A percentile compares a stretch with the other conserved stretches of the same genome.
These are phyloP conservation scores for Alternaria solani DNA, from an alignment of 2,329 filamentous ascomycete genomes.

Conservation along the genomic window DNA sequence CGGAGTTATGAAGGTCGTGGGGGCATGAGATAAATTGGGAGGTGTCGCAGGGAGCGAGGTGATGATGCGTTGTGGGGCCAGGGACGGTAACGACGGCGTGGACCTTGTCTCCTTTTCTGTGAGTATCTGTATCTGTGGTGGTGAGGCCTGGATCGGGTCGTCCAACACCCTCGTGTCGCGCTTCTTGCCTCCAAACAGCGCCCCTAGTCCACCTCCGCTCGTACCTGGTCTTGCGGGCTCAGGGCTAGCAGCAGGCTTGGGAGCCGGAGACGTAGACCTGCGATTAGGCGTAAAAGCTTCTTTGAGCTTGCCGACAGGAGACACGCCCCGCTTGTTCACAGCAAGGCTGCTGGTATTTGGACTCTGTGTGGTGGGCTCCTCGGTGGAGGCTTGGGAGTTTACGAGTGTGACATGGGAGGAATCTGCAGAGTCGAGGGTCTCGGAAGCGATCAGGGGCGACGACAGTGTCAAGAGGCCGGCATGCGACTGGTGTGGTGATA, in stretches of 20 bases:
- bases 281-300: constrained; percentile 68
- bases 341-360: constrained; percentile 45
- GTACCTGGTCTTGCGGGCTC: constrained; percentile 55
- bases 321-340: constrained; percentile 66
- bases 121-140: constrained; percentile 44
- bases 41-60: constrained; percentile 54
- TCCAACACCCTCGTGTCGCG: constrained; percentile 43
- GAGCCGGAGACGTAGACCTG: constrained; percentile 34
- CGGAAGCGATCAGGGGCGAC: constrained; percentile 56
- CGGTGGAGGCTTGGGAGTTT: constrained; percentile 43
- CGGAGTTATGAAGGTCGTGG: constrained; percentile 68
- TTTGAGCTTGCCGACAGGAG: constrained; percentile 74
- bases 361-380: constrained; percentile 40
- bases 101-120: constrained; percentile 43
- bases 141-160: constrained; percentile 37
- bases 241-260: constrained; percentile 36
- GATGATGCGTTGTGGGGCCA: constrained; percentile 46
- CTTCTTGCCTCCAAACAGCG: constrained; percentile 53
- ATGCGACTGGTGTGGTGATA: constrained; percentile 60
- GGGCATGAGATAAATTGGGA: constrained; percentile 54
- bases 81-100: constrained; percentile 32
- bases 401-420: constrained; percentile 35
- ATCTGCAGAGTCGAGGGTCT: constrained; percentile 47
- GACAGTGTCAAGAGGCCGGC: constrained; percentile 59
- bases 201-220: constrained; percentile 52